Evolutionary conservation across 495 filamentous ascomycete species (phyloP).

Genomic region (Annulohypoxylon bovei): DNA sequence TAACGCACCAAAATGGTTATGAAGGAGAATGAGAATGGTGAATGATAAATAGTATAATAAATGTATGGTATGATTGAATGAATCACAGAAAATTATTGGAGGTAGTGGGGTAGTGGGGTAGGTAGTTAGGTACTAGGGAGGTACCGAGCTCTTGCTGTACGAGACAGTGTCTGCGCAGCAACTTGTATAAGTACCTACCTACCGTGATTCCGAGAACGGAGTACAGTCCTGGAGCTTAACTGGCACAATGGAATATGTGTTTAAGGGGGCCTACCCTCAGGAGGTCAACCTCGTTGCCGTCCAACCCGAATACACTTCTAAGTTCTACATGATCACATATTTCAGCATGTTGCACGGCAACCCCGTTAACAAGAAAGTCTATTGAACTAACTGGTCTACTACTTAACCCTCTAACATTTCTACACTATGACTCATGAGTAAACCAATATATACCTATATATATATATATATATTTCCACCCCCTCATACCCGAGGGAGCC

Average conservation of each 20-base stretch:
- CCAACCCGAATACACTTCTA: too few species aligned
- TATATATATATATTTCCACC: neutral
- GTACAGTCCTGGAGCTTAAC: neutral
- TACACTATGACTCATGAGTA: too few species aligned
- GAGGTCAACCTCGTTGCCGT: neutral
- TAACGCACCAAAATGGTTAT: neutral
- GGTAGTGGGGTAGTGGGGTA: conserved; percentile 2
- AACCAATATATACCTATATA: neutral
- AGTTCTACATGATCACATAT: too few species aligned
- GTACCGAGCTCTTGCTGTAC: neutral
- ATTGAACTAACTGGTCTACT: too few species aligned
- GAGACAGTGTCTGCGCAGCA: neutral
- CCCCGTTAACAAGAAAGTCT: too few species aligned
- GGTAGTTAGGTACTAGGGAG: neutral
- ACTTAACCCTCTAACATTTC: too few species aligned
- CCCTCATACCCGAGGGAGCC: conserved; percentile 33
- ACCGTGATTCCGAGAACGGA: conserved; percentile 10
- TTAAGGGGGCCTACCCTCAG: too few species aligned
- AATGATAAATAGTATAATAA: too few species aligned
- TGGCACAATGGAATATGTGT: neutral
- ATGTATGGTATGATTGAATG: too few species aligned
- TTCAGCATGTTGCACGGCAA: too few species aligned
- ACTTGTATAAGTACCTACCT: neutral
- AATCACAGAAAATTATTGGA: conserved; percentile 2
- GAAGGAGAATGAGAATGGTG: too few species aligned